Base-by-base conservation (phyloP, 331 rosid genomes). In the Pyrus hybrid region DNA sequence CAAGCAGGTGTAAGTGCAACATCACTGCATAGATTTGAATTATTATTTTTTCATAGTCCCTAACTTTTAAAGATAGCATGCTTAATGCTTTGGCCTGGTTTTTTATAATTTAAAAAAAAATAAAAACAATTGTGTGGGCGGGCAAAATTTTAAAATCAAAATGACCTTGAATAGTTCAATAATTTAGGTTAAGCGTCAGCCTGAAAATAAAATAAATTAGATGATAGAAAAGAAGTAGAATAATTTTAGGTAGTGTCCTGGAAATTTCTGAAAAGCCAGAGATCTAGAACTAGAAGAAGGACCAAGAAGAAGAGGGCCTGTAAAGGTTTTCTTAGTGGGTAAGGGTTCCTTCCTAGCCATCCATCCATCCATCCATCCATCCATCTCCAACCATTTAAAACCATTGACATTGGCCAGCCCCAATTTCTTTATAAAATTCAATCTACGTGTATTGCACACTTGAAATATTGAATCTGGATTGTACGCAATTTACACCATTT, bases 321-420 rank as follows among this genome's bases (percentile, higher is more conserved):
- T 85, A 82, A 71, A 18, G 30, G 43, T 66, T 77, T 54, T 76
- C 85, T 80, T 79, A 75, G 73, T 28, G 71, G 80, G 81, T 60
- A 85, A 87, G 91, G 22, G 75, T 54, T 79, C 41, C 61, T 33
- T 79, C 49, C 62, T 10, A 76, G 54, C 81, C 63, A 73, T 20
- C 58, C 6, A 74, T 67, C 65, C 12, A 76, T 37, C 43, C 45
- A 41, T 10, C 47, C 7, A 62, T 62, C 21, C 57, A 51, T 20
- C 51, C 51, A 43, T 54, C 22, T 65, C 49, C 75, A 73, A 49
- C 21, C 76, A 18, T 13, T 60, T 77, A 22, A 1, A 60, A 11
- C 63, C 45, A 45, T 45, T 20, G 28, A 4, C 76, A 14, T 7
- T 22, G 67, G 37, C 41, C 68, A 22, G 4, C 21, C 76, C 7